Conservation (phyloP, 2,329 filamentous ascomycete genomes). For the Colletotrichum lindemuthianum region DNA sequence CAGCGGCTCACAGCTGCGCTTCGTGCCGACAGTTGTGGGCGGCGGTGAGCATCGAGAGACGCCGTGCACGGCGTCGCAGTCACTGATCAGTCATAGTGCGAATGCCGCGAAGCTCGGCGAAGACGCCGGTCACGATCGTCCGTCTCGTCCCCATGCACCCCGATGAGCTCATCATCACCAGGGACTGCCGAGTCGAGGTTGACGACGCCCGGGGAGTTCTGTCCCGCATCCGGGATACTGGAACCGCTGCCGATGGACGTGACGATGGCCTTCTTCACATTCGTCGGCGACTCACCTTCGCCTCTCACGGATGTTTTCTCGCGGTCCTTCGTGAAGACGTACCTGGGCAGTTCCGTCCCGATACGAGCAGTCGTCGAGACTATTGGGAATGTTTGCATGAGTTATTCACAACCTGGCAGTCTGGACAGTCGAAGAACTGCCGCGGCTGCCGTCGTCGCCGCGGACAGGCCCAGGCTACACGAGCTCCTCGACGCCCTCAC, state of each 20-base stretch:
- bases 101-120: not conserved
- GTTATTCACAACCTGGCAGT: not conserved
- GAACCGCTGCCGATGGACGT: constrained; percentile 8
- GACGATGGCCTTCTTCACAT: constrained; percentile 21
- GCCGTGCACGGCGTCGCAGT: too few species aligned
- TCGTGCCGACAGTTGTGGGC: too few species aligned
- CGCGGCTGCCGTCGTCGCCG: constrained; percentile 7
- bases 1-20: too few species aligned
- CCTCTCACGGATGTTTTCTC: constrained; percentile 28
- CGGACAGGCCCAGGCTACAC: constrained; percentile 5
- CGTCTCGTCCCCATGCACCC: not conserved
- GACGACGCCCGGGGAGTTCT: not conserved
- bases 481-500: constrained; percentile 13
- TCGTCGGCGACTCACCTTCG: constrained; percentile 23
- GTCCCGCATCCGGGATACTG: not conserved
- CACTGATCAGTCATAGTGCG: constrained; percentile 1
- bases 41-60: too few species aligned
- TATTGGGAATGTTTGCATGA: constrained; percentile 13
- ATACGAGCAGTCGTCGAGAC: constrained; percentile 11
- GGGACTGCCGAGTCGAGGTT: constrained; percentile 3
- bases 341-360: constrained; percentile 14
- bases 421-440: not conserved
- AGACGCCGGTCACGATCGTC: not conserved
- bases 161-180: constrained; percentile 9
- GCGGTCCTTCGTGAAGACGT: constrained; percentile 18